Base-by-base conservation (phyloP, 305 asterid species). In the Plantago rigida region DNA sequence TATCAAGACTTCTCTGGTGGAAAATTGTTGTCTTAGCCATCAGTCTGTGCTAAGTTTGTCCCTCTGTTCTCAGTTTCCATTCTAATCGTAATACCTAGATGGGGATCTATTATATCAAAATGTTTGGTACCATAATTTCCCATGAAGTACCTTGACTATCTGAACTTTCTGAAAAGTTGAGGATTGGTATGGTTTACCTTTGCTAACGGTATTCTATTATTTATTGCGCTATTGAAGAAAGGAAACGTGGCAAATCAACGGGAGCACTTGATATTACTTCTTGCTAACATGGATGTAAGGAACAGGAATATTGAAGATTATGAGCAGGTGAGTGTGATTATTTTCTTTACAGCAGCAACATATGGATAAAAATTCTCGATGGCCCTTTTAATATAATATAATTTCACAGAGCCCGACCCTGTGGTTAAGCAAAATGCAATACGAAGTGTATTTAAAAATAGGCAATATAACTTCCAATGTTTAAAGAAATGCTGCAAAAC, bases 221-320 rank as follows among this genome's bases (percentile, higher is more conserved):
- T 70, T 48, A 22, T 75, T 54, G 69, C 73, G 75, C 71, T 74
- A 66, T 52, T 86, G 76, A 78, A 93, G 99, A 89, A 89, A 84
- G 97, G 95, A 75, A 93, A 93, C 74, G 96, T 87, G 55, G 96
- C 96, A 31, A 93, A 93, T 79, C 99, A 93, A 77, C 79, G 99
- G 67, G 99, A 93, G 72, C 99, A 93, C 86, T 79, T 93, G 80
- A 83, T 93, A 67, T 75, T 93, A 83, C 84, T 93, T 72, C 87
- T 93, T 66, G 96, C 96, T 65, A 93, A 93, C 74, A 82, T 89
- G 87, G 96, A 87, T 70, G 83, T 77, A 64, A 79, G 96, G 75
- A 80, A 84, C 46, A 83, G 74, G 75, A 73, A 63, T 75, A 81
- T 67, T 52, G 79, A 67, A 65, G 83, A 72, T 55, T 81, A 84